Evolutionary conservation across 768 basidiomycete genomes (phyloP).

Genomic region (Imleria badia): DNA sequence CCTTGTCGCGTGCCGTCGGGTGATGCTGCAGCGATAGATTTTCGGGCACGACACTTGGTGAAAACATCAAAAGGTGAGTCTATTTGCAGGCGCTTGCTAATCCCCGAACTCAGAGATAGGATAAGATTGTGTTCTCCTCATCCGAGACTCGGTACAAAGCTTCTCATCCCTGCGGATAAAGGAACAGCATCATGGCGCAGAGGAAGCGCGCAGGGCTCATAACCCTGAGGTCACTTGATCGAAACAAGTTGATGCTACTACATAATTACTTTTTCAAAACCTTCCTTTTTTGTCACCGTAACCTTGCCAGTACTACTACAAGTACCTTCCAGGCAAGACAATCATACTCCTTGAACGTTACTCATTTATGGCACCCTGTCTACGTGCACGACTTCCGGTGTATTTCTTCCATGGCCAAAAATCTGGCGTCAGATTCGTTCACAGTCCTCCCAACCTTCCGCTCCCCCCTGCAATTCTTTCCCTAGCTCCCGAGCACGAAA

Average conservation of each 20-base stretch:
- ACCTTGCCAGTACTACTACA: too few species aligned
- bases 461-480: conserved; percentile 41
- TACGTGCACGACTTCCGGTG: neutral
- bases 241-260: conserved; percentile 48
- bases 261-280: too few species aligned
- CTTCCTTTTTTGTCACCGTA: too few species aligned
- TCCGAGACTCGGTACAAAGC: too few species aligned
- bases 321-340: too few species aligned
- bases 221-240: conserved; percentile 51
- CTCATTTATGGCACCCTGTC: neutral
- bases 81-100: too few species aligned
- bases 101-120: too few species aligned
- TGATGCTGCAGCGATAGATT: conserved; percentile 40
- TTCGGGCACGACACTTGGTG: conserved; percentile 6
- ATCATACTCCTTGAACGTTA: too few species aligned
- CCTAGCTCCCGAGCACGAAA: conserved; percentile 42
- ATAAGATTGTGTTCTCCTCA: too few species aligned
- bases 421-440: conserved; percentile 10
- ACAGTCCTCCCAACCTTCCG: conserved; percentile 38
- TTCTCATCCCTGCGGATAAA: too few species aligned
- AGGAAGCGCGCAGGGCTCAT: conserved; percentile 50
- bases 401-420: neutral
- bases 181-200: conserved; percentile 45
- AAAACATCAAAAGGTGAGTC: conserved; percentile 5
- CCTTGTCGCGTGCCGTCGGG: conserved; percentile 49